Base-by-base conservation (phyloP, 2,329 filamentous ascomycete species). In the Diaporthe amygdali region DNA sequence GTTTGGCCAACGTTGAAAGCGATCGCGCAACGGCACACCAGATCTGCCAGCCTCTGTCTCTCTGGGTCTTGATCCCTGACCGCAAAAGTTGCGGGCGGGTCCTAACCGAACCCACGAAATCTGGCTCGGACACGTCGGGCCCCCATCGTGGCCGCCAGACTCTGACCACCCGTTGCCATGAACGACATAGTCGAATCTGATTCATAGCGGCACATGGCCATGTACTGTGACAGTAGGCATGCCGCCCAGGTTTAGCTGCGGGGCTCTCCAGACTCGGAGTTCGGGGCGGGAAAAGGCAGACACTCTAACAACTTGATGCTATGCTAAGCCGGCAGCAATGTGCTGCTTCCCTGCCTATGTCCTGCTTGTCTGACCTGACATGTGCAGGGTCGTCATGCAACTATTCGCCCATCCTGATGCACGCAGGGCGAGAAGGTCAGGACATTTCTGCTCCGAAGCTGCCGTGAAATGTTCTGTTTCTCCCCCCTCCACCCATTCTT, bases 41-140 rank as follows among this genome's bases (percentile, higher is more conserved):
- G 32, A 51, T 47, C 32, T 52, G 32, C 59, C 66, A 63, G 54
- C 30, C 34, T 34, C 44, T 63, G 59, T 44, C 44, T 37, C 34
- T 4, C 44, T 49, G 59, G 39, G 59, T 17, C 56, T 46, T 37
- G 44, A 64, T 64, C 59, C 59, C 44, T 64, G 59, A 37, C 59
- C 20, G 30, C 27, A 63, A 63, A 63, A 37, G 44, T 17, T 64
- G 44, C 59, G 47, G 41, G 44, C 44, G 44, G 59, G 59, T 49
- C 59, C 59, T 64, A 46, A 64, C 59, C 59, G 59, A 63, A 63
- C 59, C 59, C 59, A 63, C 59, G 59, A 47, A 32, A 25, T 12
- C 54, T 15, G 34, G 54, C 54, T 56, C 59, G 59, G 59, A 32
- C 56, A 37, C 25, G 9, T 64, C 59, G 44, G 59, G 41, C 9